Evolutionary conservation across 2,329 filamentous ascomycete genomes (phyloP), one percentile per base, ranked within the genome.

Genomic region (Botrytis paeoniae): DNA sequence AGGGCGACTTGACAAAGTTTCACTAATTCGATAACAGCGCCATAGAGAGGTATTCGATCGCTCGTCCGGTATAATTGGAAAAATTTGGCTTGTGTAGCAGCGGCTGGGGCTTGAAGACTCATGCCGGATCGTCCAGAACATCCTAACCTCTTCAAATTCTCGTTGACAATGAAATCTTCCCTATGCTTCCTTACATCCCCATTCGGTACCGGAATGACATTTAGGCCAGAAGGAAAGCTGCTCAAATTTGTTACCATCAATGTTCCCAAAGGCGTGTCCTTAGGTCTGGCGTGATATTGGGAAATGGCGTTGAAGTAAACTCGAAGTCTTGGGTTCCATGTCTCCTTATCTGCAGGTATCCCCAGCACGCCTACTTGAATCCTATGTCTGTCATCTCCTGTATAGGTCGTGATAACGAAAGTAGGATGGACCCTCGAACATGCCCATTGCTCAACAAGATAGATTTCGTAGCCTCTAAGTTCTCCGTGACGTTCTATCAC

Each of bases 361-460:
- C 91, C 91, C 63, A 98, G 84, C 16, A 98, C 91, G 5, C 92
- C 91, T 7, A 93, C 94, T 14, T 92, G 83, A n/a, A 97, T 90
- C 0, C 86, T 88, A 81, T 97, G 92, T 48, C 89, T 90, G 48
- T 89, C 86, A 78, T 98, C 94, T 71, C 95, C 96, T 0, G 95
- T 98, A 80, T 96, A 98, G 4, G 95, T 97, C 60, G 92, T 93
- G 76, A 98, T 97, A 68, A 97, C 89, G 76, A 97, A 93, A 25
- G 95, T 98, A 0, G 95, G 95, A 75, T 97, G 94, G 73, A 90
- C 88, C 70, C 96, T 90, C 20, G 95, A 98, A 82, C 95, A 98
- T 9, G 94, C 94, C 96, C 96, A 99, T 85, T 99, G 96, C 82
- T 98, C 96, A 76, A 98, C 94, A 25, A 98, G 84, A 82, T 98